Conservation (phyloP, 139 green algal genomes). For the Tetraselmis striata region DNA sequence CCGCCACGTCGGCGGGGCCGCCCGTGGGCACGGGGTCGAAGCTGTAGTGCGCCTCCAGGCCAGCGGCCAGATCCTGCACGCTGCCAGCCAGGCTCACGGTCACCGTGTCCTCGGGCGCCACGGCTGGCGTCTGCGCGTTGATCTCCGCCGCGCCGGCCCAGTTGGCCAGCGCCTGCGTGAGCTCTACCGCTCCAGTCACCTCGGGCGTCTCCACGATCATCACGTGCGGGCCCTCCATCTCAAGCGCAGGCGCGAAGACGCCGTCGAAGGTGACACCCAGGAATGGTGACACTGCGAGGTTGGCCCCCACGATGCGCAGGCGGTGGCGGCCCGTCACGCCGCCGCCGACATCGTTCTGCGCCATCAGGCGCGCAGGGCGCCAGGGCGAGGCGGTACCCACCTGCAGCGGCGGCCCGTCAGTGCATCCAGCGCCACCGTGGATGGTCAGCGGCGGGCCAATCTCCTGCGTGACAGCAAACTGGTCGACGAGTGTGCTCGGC, state of each 20-base stretch:
- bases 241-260: neutral
- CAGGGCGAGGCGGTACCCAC: neutral
- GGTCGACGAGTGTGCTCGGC: neutral
- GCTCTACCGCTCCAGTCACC: neutral
- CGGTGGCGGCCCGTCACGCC: neutral
- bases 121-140: neutral
- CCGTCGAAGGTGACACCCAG: neutral
- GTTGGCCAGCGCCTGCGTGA: slow-evolving; percentile 2
- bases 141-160: neutral
- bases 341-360: neutral
- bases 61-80: neutral
- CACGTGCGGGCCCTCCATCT: neutral
- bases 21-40: neutral
- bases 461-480: neutral
- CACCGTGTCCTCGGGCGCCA: neutral
- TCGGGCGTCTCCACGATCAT: neutral
- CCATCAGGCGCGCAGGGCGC: neutral
- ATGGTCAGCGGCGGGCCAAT: neutral
- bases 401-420: neutral
- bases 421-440: neutral
- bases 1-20: neutral
- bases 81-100: neutral
- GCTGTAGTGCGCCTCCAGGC: neutral
- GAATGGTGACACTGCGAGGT: neutral
- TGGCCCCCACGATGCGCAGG: neutral